Percentiles rank a stretch among this genome's conserved stretches.
Conservation (phyloP, 495 filamentous ascomycete species). For the Articulospora tetracladia region DNA sequence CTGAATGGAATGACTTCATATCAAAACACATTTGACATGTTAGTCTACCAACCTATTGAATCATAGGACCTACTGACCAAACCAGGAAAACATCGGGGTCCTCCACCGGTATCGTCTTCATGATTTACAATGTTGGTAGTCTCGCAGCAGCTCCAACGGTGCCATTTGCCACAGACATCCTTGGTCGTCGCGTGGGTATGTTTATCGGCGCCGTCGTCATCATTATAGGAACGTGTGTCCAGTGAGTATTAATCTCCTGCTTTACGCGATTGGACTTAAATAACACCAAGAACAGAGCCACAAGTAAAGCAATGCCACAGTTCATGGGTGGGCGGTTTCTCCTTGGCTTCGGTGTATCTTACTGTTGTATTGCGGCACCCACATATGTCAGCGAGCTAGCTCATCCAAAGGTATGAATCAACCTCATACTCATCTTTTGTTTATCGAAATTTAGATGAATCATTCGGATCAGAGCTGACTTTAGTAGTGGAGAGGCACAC, state of each 20-base stretch:
- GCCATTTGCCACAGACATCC: constrained; percentile 25
- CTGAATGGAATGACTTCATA: constrained; percentile 41
- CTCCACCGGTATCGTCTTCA: constrained; percentile 38
- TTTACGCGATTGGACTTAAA: too few relatives aligned
- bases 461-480: too few relatives aligned
- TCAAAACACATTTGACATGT: constrained; percentile 9
- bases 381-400: constrained; percentile 47
- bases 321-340: constrained; percentile 57
- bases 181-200: constrained; percentile 50
- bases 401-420: constrained; percentile 34
- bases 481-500: constrained; percentile 39
- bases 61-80: not conserved
- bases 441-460: too few relatives aligned
- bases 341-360: constrained; percentile 52
- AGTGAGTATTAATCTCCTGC: constrained; percentile 16
- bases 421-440: too few relatives aligned
- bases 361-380: constrained; percentile 44
- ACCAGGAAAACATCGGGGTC: constrained; percentile 26
- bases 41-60: not conserved
- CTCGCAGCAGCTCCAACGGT: constrained; percentile 9
- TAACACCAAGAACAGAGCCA: constrained; percentile 19
- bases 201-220: constrained; percentile 49
- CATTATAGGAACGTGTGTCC: constrained; percentile 48
- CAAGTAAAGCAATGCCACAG: constrained; percentile 35
- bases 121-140: constrained; percentile 45